Evolutionary conservation across 2,329 filamentous ascomycete species (phyloP), one percentile per base, ranked within the genome.

Genomic region (Aureobasidium melanogenum): DNA sequence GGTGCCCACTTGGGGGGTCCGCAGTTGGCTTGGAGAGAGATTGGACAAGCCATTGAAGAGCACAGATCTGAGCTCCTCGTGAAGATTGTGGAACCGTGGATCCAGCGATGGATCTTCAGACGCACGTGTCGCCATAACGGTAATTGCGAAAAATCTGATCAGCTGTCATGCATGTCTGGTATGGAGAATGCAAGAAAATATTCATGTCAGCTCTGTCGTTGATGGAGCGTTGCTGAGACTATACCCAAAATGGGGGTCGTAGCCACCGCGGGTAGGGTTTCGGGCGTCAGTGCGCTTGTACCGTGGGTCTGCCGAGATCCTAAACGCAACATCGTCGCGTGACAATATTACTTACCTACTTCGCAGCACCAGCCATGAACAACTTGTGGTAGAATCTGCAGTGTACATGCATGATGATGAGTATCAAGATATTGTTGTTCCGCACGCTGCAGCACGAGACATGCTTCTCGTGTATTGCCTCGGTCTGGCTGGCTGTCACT

Each of bases 51-150:
- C 51, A 32, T 55, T 28, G 38, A 55, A 55, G 26, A 55, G 51
- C 36, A 55, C 51, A 14, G 51, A 55, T 55, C 51, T 39, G 22
- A 55, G 51, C 10, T 55, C 51, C 51, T 55, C 51, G 51, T 55
- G 51, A 2, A 55, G 36, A 43, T 55, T 55, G 38, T 55, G 51
- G 15, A 55, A 55, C 9, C 51, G 51, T 32, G 51, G 51, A 30
- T 55, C 51, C 51, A 55, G 30, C 15, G 51, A 55, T 8, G 51
- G 36, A 22, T 55, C 51, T 14, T 55, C 51, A 17, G 51, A 54
- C 19, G 34, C 50, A 54, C 50, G 50, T 30, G 50, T 55, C 51
- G 51, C 51, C 51, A 55, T 55, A 55, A 39, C 51, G 51, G 24
- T 10, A 43, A 32, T 30, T 43, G 51, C 8, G 15, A 55, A 19